A percentile compares a stretch with the other conserved stretches of the same genome.
phyloP scores from a whole-genome alignment of 805 yeast species.

The Candida vaughaniae region DNA sequence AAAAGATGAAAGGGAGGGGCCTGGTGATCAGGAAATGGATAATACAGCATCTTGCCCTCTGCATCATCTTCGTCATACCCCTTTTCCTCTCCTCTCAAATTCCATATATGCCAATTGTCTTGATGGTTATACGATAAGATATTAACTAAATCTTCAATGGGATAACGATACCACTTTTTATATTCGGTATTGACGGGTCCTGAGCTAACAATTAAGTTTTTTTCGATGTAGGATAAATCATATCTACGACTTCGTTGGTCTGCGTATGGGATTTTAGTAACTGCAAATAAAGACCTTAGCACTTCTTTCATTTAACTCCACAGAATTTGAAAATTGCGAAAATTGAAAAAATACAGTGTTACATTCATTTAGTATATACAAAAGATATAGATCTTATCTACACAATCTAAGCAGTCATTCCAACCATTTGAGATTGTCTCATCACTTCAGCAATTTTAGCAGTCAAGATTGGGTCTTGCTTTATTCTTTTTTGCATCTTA shows the following conservation, averaged over 20 bases:
- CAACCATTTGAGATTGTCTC: constrained; percentile 22
- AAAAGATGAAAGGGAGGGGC: constrained; percentile 66
- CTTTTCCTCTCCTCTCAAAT: constrained; percentile 60
- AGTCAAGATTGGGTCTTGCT: constrained; percentile 63
- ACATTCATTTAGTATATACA: constrained; percentile 9
- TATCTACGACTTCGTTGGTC: constrained; percentile 21
- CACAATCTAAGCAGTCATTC: constrained; percentile 4
- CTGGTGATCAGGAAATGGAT: constrained; percentile 75
- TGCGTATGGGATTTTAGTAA: constrained; percentile 19
- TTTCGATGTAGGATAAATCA: constrained; percentile 68
- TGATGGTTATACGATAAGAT: constrained; percentile 50
- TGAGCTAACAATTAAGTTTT: constrained; percentile 68
- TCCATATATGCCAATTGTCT: constrained; percentile 69
- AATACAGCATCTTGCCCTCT: constrained; percentile 30
- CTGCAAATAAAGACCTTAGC: constrained; percentile 3
- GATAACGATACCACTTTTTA: constrained; percentile 50
- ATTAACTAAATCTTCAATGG: constrained; percentile 48
- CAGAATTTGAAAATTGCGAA: not conserved
- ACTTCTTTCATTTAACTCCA: constrained; percentile 4
- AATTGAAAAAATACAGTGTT: not conserved
- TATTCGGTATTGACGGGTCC: constrained; percentile 59
- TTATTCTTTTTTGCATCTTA: constrained; percentile 79
- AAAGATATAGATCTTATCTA: constrained; percentile 5
- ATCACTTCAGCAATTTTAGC: constrained; percentile 62
- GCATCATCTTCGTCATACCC: constrained; percentile 42